Evolutionary conservation across 441 rosid species (phyloP).

Genomic region (Manihot esculenta): DNA sequence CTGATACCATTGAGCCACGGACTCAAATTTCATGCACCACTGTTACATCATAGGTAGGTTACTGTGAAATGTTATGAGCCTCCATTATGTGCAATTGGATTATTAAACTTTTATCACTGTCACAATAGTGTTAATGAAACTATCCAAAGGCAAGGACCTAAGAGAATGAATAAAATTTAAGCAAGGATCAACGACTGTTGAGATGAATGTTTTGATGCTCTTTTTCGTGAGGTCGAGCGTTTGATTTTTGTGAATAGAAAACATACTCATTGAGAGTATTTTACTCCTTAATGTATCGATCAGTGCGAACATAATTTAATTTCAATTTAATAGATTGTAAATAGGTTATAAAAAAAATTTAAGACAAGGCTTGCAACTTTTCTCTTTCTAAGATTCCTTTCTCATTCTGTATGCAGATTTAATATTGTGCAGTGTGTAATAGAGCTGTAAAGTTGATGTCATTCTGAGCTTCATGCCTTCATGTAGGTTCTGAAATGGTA

Average conservation of each 20-base stretch:
- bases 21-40: constrained; percentile 28
- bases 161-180: not conserved
- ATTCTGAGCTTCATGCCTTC: not conserved
- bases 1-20: constrained; percentile 70
- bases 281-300: no score
- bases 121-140: constrained; percentile 11
- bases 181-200: no score
- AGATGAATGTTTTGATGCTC: no score
- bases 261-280: no score
- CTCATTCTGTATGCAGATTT: not conserved
- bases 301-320: no score
- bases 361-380: no score
- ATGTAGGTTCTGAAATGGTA: not conserved
- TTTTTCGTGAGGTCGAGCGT: no score
- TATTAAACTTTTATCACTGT: constrained; percentile 13
- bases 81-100: constrained; percentile 33
- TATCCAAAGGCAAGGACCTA: not conserved
- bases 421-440: not conserved
- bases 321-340: no score
- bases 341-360: no score
- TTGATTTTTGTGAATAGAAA: no score
- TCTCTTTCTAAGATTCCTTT: not conserved
- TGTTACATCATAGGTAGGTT: constrained; percentile 40
- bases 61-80: constrained; percentile 35
- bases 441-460: constrained; percentile 15